Evolutionary conservation across 768 basidiomycete genomes (phyloP).

Genomic region (Kwoniella sp.): DNA sequence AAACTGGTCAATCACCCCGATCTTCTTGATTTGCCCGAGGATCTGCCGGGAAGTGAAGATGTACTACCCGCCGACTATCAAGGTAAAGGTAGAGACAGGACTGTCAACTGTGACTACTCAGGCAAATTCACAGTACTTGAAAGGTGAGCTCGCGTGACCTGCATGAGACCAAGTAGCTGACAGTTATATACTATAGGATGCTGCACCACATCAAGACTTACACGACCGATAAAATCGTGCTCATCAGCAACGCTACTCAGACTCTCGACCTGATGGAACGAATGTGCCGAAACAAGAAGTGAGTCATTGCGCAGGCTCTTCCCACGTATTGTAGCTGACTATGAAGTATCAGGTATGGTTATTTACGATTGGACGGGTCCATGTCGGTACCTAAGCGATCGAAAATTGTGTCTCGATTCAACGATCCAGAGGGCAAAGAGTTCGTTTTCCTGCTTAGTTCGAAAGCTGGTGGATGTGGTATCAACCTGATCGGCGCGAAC

Average conservation of each 20-base stretch:
- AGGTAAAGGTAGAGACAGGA: conserved; percentile 53
- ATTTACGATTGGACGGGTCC: conserved; percentile 89
- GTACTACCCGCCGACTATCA: conserved; percentile 78
- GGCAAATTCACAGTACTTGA: conserved; percentile 94
- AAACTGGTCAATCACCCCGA: conserved; percentile 96
- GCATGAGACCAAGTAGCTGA: background rate
- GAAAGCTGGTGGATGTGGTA: conserved; percentile 57
- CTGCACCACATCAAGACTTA: conserved; percentile 76
- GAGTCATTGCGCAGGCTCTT: too few species aligned
- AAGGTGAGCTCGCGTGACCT: conserved; percentile 61
- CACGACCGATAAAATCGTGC: conserved; percentile 90
- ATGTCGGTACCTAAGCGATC: conserved; percentile 90
- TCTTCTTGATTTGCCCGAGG: conserved; percentile 78
- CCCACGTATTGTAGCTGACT: too few species aligned
- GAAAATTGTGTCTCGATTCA: conserved; percentile 65
- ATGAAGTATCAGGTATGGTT: conserved; percentile 71
- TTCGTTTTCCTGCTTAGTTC: conserved; percentile 56
- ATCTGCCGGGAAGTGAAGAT: conserved; percentile 76
- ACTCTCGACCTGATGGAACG: conserved; percentile 92
- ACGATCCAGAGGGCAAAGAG: conserved; percentile 56
- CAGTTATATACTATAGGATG: conserved; percentile 64
- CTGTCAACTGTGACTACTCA: conserved; percentile 76
- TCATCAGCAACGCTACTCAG: conserved; percentile 96
- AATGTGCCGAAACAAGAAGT: conserved; percentile 82
- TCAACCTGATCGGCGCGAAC: conserved; percentile 57